A percentile compares a stretch with the other conserved stretches of the same genome.
Evolutionary conservation across 805 yeast species (phyloP).

Genomic region (Debaryomyces castellii): DNA sequence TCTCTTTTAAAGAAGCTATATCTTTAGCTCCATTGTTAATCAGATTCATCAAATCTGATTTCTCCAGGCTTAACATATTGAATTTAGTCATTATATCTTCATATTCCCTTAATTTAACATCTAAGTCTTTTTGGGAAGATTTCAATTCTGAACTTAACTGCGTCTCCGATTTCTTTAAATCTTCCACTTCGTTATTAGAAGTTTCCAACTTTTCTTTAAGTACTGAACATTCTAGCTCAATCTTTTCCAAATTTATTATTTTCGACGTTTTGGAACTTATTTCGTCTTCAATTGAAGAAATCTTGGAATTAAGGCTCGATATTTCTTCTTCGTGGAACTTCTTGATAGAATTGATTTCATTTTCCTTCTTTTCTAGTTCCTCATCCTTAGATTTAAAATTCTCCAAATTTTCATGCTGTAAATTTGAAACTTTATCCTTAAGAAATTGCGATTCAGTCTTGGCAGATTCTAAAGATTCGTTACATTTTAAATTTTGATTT

Average conservation of each 20-base stretch:
- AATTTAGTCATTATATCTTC: background rate
- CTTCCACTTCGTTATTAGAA: background rate
- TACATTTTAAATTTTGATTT: background rate
- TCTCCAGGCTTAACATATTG: background rate
- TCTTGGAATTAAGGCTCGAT: background rate
- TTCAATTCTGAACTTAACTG: background rate
- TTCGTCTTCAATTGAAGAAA: slow-evolving; percentile 1
- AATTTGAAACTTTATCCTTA: background rate
- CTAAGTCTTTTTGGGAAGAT: background rate
- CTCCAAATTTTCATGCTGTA: background rate
- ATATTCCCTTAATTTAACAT: background rate
- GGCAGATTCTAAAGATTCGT: slow-evolving; percentile 1
- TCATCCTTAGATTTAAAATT: background rate
- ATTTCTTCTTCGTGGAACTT: slow-evolving; percentile 1
- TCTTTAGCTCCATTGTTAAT: background rate
- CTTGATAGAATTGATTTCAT: background rate
- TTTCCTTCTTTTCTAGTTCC: background rate
- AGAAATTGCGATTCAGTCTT: background rate
- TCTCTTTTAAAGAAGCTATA: background rate
- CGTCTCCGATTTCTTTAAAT: background rate
- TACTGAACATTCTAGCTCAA: background rate
- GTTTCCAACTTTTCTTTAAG: slow-evolving; percentile 2
- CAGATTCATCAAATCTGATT: background rate
- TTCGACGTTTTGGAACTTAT: background rate
- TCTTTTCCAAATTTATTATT: slow-evolving; percentile 2